These are phyloP conservation scores for Podaxis sp. DNA, from an alignment of 768 basidiomycete species.

Conservation along the genomic window DNA sequence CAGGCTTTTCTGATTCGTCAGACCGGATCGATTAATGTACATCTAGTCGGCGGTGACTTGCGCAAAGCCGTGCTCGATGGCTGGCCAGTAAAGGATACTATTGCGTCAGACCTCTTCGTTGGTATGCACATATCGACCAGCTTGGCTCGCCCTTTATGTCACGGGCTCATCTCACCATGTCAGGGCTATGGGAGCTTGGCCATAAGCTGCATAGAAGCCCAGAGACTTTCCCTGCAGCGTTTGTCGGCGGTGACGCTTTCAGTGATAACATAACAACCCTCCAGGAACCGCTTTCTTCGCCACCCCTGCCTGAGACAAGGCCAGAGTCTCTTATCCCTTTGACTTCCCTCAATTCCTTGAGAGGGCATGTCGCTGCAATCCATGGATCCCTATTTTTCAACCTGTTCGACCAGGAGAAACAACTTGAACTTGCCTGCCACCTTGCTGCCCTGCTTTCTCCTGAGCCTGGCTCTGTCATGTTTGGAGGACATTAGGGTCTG, in stretches of 20 bases:
- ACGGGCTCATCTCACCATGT: background rate
- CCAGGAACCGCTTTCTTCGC: conserved; percentile 15
- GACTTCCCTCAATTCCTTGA: conserved; percentile 25
- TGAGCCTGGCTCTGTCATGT: conserved; percentile 27
- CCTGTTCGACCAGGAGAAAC: conserved; percentile 29
- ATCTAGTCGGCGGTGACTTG: conserved; percentile 33
- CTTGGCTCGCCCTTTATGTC: background rate
- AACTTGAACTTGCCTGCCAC: conserved; percentile 24
- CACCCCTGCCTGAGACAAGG: conserved; percentile 7
- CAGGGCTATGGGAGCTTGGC: conserved; percentile 56
- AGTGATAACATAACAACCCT: conserved; percentile 36
- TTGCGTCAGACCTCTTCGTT: conserved; percentile 32
- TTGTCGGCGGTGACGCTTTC: conserved; percentile 53
- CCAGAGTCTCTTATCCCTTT: conserved; percentile 12
- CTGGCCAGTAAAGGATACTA: conserved; percentile 27
- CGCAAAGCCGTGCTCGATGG: conserved; percentile 35
- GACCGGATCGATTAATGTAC: background rate
- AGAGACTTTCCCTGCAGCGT: conserved; percentile 45
- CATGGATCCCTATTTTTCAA: conserved; percentile 34
- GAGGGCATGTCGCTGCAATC: conserved; percentile 44
- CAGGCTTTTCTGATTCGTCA: too few species aligned
- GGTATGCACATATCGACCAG: conserved; percentile 15
- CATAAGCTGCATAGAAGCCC: conserved; percentile 50
- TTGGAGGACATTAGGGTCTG: conserved; percentile 35
- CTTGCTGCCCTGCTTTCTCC: conserved; percentile 30